phyloP scores from a whole-genome alignment of 179 eudicot species.

The Beta lomatogona region DNA sequence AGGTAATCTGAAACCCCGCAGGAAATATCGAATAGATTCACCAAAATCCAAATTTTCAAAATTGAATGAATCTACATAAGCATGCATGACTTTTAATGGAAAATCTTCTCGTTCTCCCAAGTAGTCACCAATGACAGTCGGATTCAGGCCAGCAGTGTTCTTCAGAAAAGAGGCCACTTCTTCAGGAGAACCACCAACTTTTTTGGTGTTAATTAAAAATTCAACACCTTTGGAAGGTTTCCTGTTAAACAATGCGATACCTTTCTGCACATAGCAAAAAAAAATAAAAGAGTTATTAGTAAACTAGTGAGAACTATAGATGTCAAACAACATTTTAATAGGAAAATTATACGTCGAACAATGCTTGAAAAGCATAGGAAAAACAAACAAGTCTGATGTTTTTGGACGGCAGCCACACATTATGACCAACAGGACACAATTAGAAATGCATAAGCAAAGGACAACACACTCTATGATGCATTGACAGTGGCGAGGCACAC shows the following conservation, averaged over 20 bases:
- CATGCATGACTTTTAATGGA: constrained; percentile 93
- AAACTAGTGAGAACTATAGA: neutral
- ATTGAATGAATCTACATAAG: constrained; percentile 88
- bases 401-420: constrained; percentile 11
- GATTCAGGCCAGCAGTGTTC: constrained; percentile 81
- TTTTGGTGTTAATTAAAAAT: constrained; percentile 74
- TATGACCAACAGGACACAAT: neutral
- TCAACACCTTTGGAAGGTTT: constrained; percentile 97
- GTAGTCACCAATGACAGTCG: constrained; percentile 88
- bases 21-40: constrained; percentile 89
- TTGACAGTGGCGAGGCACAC: neutral
- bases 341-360: neutral
- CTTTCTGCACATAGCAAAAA: constrained; percentile 68
- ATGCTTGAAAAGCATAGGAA: neutral
- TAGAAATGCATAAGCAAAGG: constrained; percentile 11
- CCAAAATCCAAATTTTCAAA: constrained; percentile 92
- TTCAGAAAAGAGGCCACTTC: constrained; percentile 80
- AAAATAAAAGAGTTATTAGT: constrained; percentile 22
- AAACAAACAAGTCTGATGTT: neutral
- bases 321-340: neutral
- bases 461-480: neutral
- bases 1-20: constrained; percentile 92
- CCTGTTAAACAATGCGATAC: constrained; percentile 80
- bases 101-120: constrained; percentile 97
- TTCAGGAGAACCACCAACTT: constrained; percentile 81